Percentiles rank a stretch among this genome's conserved stretches.
phyloP scores from a whole-genome alignment of 495 filamentous ascomycete species.

The Aspergillus steynii region DNA sequence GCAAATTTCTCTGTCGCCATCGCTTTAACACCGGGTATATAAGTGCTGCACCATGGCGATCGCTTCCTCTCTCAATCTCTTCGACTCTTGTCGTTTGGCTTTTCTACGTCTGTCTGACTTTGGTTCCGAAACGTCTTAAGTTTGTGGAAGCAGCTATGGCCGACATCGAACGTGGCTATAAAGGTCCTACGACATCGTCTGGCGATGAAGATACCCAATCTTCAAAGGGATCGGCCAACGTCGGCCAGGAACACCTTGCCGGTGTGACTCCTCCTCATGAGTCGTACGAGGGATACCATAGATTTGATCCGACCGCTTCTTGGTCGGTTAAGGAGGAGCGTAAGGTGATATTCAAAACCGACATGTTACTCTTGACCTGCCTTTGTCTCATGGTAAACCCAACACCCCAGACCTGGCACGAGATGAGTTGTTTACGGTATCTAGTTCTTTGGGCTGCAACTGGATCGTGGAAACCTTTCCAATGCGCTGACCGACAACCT shows the following conservation, averaged over 20 bases:
- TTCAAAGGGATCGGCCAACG: constrained; percentile 13
- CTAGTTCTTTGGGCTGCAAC: constrained; percentile 55
- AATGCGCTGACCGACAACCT: constrained; percentile 57
- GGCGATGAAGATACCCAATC: constrained; percentile 12
- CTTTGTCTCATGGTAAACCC: constrained; percentile 37
- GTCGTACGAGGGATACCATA: constrained; percentile 49
- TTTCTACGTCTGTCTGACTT: background rate
- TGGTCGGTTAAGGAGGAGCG: constrained; percentile 57
- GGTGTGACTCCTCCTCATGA: constrained; percentile 25
- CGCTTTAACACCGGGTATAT: no score
- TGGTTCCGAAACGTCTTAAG: background rate
- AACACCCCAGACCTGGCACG: background rate
- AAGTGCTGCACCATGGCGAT: no score
- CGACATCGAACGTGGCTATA: constrained; percentile 20
- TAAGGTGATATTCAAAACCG: constrained; percentile 48
- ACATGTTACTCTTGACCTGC: constrained; percentile 49
- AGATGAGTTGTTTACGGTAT: background rate
- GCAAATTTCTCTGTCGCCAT: no score
- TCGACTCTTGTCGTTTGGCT: background rate
- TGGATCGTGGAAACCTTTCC: constrained; percentile 55
- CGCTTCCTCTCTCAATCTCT: no score
- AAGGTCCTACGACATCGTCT: constrained; percentile 3
- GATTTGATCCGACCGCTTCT: constrained; percentile 49
- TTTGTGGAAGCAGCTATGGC: constrained; percentile 7
- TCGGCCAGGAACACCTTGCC: constrained; percentile 27